Evolutionary conservation across 306 rosid genomes (phyloP).

Genomic region (Oemleria cerasiformis): DNA sequence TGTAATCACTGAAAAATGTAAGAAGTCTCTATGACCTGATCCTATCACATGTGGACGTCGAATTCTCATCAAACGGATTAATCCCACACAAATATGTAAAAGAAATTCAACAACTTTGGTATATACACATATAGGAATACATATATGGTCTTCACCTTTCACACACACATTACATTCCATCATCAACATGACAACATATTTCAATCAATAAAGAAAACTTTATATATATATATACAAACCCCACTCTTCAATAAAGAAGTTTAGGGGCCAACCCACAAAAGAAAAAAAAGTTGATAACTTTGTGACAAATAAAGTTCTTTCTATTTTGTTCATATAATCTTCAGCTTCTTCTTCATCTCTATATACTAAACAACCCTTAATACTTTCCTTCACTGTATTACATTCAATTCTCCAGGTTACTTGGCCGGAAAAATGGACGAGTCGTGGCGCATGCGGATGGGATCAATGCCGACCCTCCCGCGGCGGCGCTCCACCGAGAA

Average conservation of each 20-base stretch:
- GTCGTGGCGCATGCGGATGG: conserved; percentile 55
- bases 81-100: no score
- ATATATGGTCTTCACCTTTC: neutral
- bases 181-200: conserved; percentile 6
- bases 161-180: conserved; percentile 11
- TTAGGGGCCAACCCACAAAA: neutral
- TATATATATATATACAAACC: neutral
- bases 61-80: no score
- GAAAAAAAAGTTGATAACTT: neutral
- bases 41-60: no score
- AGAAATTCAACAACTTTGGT: no score
- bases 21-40: no score
- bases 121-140: no score
- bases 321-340: neutral
- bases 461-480: conserved; percentile 40
- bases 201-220: neutral
- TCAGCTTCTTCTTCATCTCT: neutral
- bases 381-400: neutral
- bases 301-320: conserved; percentile 10
- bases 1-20: no score
- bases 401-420: neutral
- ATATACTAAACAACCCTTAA: neutral
- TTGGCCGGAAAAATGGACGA: conserved; percentile 46
- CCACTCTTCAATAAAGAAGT: neutral
- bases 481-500: conserved; percentile 50